phyloP scores from a whole-genome alignment of 768 basidiomycete species.

The Leccinum variicolor region DNA sequence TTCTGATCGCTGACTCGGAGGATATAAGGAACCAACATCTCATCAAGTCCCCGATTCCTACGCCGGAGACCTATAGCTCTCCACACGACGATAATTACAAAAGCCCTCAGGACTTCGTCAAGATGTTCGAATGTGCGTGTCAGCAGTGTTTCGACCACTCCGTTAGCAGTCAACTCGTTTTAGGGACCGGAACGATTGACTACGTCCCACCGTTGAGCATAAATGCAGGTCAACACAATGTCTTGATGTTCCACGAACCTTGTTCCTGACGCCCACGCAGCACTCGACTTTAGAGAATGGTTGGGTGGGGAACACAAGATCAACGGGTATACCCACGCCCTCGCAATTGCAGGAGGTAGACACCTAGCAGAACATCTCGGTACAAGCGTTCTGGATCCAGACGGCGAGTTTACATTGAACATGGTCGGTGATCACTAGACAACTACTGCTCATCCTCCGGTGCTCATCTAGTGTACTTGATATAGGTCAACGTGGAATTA shows the following conservation, averaged over 20 bases:
- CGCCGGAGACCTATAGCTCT: constrained; percentile 49
- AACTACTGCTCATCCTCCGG: too few relatives aligned
- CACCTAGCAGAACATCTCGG: constrained; percentile 56
- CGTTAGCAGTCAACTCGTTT: not conserved
- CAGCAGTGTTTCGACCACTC: not conserved
- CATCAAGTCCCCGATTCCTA: constrained; percentile 58
- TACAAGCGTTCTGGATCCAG: constrained; percentile 60
- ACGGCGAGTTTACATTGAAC: constrained; percentile 56
- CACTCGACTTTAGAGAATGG: constrained; percentile 67
- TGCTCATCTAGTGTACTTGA: not conserved
- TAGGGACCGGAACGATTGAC: constrained; percentile 68
- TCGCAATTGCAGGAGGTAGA: constrained; percentile 67
- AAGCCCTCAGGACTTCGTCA: constrained; percentile 39
- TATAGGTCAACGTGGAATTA: constrained; percentile 40
- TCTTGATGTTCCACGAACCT: not conserved
- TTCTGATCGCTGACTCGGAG: not conserved
- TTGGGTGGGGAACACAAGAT: constrained; percentile 77
- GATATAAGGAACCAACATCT: constrained; percentile 56
- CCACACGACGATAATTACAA: constrained; percentile 36
- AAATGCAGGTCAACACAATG: constrained; percentile 38
- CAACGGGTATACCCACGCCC: constrained; percentile 61
- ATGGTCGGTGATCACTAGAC: constrained; percentile 48
- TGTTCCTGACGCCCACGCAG: constrained; percentile 33
- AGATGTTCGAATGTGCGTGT: constrained; percentile 44
- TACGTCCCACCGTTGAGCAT: constrained; percentile 52